Conservation (phyloP, 305 asterid species). For the Fraxinus floribunda region DNA sequence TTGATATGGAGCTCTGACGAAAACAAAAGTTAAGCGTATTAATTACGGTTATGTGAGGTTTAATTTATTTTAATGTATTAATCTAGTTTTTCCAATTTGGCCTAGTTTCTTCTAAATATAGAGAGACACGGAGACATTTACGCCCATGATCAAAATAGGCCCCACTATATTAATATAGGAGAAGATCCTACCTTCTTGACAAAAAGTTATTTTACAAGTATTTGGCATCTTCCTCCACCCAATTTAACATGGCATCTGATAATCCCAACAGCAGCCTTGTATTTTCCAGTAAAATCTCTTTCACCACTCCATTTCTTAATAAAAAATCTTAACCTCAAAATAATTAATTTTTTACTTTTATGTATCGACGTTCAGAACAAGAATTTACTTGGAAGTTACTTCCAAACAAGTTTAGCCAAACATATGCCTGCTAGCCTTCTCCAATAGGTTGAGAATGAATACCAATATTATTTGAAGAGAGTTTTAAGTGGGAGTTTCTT, state of each 20-base stretch:
- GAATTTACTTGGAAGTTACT: neutral
- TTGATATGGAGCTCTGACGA: no score
- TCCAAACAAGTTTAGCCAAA: neutral
- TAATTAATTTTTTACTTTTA: neutral
- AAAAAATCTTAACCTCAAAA: neutral
- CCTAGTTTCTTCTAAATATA: neutral
- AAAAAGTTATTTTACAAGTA: slow-evolving; percentile 48
- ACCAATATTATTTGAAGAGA: slow-evolving; percentile 15
- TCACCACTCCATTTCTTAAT: neutral
- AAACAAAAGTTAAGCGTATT: no score
- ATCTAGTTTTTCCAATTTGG: no score
- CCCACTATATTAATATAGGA: slow-evolving; percentile 31
- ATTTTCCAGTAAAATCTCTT: slow-evolving; percentile 17
- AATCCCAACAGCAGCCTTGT: neutral
- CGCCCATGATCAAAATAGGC: slow-evolving; percentile 31
- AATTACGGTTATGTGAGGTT: no score
- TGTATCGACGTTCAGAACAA: neutral
- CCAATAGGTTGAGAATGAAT: slow-evolving; percentile 48
- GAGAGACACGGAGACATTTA: slow-evolving; percentile 13
- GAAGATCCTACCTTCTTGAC: slow-evolving; percentile 27
- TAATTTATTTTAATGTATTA: no score
- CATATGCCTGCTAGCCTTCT: slow-evolving; percentile 5
- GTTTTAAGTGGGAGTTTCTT: slow-evolving; percentile 37
- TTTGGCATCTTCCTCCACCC: slow-evolving; percentile 49
- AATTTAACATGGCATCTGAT: slow-evolving; percentile 67